Evolutionary conservation across 2,329 filamentous ascomycete species (phyloP).

Genomic region (Cadophora sp.): DNA sequence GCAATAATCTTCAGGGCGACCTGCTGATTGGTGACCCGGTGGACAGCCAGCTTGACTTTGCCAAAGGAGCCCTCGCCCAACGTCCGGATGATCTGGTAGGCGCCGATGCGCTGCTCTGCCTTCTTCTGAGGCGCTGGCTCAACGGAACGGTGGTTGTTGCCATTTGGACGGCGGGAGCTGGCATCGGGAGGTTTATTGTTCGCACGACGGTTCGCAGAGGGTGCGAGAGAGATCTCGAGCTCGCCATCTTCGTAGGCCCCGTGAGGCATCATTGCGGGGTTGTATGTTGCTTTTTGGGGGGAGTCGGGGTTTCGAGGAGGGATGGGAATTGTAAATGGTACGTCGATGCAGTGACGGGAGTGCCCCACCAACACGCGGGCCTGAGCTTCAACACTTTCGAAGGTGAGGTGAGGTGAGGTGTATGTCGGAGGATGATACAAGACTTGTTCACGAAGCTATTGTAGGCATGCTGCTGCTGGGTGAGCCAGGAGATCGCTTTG

Average conservation of each 20-base stretch:
- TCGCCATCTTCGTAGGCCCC: conserved; percentile 77
- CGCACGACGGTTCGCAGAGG: conserved; percentile 65
- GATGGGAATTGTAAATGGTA: conserved; percentile 6
- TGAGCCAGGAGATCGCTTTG: neutral
- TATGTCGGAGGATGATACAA: conserved; percentile 2
- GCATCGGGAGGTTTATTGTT: conserved; percentile 46
- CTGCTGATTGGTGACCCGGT: conserved; percentile 90
- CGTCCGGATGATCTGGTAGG: conserved; percentile 89
- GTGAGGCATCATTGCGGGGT: conserved; percentile 40
- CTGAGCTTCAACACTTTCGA: conserved; percentile 23
- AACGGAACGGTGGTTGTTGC: conserved; percentile 32
- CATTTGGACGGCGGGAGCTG: conserved; percentile 38
- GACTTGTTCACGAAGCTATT: conserved; percentile 12
- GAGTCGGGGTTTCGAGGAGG: conserved; percentile 22
- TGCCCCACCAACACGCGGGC: conserved; percentile 35
- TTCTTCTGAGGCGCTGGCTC: conserved; percentile 49
- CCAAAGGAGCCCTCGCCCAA: conserved; percentile 97
- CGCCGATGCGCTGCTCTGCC: conserved; percentile 84
- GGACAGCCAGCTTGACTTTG: conserved; percentile 96
- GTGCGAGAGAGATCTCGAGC: conserved; percentile 77
- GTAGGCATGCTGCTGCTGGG: conserved; percentile 18
- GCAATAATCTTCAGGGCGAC: conserved; percentile 98
- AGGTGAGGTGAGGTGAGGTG: conserved; percentile 8
- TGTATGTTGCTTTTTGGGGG: conserved; percentile 29
- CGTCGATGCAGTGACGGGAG: conserved; percentile 6